These are phyloP conservation scores for Gnomoniopsis smithogilvyi DNA, from an alignment of 2,329 filamentous ascomycete species.

Conservation along the genomic window DNA sequence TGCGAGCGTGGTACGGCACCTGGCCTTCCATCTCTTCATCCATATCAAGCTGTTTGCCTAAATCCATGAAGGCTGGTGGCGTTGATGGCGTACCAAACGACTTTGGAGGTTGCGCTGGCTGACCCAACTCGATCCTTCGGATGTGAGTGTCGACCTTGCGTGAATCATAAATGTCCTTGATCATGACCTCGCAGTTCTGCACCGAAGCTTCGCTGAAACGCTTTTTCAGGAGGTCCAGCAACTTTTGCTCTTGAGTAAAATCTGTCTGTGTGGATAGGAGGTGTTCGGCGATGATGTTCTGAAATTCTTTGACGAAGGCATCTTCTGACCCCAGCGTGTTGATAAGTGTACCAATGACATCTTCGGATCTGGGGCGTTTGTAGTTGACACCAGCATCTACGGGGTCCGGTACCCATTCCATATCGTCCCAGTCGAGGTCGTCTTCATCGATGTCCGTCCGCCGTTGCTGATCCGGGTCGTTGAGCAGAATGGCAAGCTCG, in stretches of 20 bases:
- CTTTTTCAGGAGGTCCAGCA: conserved; percentile 82
- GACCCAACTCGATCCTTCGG: conserved; percentile 44
- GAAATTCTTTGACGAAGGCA: conserved; percentile 90
- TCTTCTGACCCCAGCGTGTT: conserved; percentile 86
- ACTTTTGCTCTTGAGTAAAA: conserved; percentile 77
- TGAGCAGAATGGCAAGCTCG: conserved; percentile 66
- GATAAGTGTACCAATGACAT: conserved; percentile 86
- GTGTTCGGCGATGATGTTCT: conserved; percentile 82
- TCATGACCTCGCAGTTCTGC: conserved; percentile 96
- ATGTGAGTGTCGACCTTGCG: conserved; percentile 68
- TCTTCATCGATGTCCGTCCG: conserved; percentile 56
- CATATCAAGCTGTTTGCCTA: conserved; percentile 23
- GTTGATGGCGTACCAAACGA: conserved; percentile 21
- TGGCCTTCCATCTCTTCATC: conserved; percentile 50
- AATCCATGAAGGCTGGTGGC: not conserved
- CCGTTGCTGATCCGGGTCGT: conserved; percentile 54
- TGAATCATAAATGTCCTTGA: conserved; percentile 87
- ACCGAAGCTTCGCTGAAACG: conserved; percentile 82
- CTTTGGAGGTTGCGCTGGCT: conserved; percentile 15
- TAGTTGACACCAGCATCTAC: conserved; percentile 92
- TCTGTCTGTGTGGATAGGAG: conserved; percentile 63
- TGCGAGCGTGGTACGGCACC: conserved; percentile 69
- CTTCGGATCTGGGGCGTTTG: conserved; percentile 81
- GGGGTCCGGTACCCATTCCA: conserved; percentile 90
- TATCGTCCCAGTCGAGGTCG: conserved; percentile 85